A percentile compares a stretch with the other conserved stretches of the same genome.
phyloP scores from a whole-genome alignment of 345 rosid species.

The Xanthoceras sorbifolium region DNA sequence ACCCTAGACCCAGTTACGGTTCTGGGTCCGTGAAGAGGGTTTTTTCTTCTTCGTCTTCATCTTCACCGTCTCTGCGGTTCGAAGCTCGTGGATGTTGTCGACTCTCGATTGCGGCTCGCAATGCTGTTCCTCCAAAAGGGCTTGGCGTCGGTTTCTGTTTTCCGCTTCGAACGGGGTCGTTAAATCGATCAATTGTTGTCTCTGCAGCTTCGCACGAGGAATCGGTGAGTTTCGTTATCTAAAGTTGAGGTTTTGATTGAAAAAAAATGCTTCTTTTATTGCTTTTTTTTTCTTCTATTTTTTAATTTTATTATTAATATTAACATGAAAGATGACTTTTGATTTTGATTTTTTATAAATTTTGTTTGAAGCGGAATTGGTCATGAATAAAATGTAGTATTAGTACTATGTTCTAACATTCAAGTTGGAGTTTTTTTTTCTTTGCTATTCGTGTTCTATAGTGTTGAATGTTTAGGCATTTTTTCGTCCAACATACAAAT shows the following conservation, averaged over 20 bases:
- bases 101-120: conserved; percentile 15
- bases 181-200: conserved; percentile 33
- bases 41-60: conserved; percentile 24
- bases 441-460: not conserved
- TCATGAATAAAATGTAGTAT: not conserved
- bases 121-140: conserved; percentile 27
- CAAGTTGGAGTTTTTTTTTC: not conserved
- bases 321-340: not conserved
- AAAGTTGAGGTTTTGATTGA: not conserved
- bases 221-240: conserved; percentile 37
- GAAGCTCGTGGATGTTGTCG: conserved; percentile 18
- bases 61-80: conserved; percentile 27
- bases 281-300: not conserved
- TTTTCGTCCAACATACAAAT: too few relatives aligned
- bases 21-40: conserved; percentile 13
- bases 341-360: not conserved
- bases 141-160: conserved; percentile 36
- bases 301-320: not conserved
- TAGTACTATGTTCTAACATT: not conserved
- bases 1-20: conserved; percentile 20
- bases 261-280: not conserved
- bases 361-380: not conserved
- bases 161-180: conserved; percentile 33
- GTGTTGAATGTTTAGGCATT: not conserved
- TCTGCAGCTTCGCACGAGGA: conserved; percentile 72